These are phyloP conservation scores for Strobilomyces confusus DNA, from an alignment of 768 basidiomycete species.

Conservation along the genomic window DNA sequence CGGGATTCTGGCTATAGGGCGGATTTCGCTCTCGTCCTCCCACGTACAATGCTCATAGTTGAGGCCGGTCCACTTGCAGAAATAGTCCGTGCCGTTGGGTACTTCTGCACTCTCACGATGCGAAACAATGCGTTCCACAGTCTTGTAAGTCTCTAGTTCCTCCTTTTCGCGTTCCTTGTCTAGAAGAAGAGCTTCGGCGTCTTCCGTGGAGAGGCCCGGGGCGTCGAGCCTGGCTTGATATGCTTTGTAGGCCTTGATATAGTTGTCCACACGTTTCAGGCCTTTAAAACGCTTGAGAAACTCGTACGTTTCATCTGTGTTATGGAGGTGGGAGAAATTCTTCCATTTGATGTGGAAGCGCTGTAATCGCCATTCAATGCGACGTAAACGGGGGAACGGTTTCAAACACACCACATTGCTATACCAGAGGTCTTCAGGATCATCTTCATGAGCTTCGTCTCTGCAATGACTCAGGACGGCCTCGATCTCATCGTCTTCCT, in stretches of 20 bases:
- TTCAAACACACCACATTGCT: constrained; percentile 69
- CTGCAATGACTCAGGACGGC: constrained; percentile 82
- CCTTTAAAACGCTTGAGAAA: constrained; percentile 95
- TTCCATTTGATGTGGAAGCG: constrained; percentile 99
- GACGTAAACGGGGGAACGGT: neutral
- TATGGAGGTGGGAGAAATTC: constrained; percentile 94
- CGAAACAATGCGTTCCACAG: constrained; percentile 85
- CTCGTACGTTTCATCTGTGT: constrained; percentile 98
- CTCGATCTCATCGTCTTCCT: constrained; percentile 87
- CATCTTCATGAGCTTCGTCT: constrained; percentile 75
- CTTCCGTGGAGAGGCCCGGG: constrained; percentile 75
- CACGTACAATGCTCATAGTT: constrained; percentile 96
- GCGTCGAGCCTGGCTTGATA: constrained; percentile 65
- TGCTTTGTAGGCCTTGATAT: constrained; percentile 85
- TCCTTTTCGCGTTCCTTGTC: constrained; percentile 91
- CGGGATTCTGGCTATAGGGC: constrained; percentile 67
- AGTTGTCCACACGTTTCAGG: constrained; percentile 97
- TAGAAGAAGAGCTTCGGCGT: constrained; percentile 82
- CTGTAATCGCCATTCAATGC: constrained; percentile 38
- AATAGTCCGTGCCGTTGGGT: constrained; percentile 68
- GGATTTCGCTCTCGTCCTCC: constrained; percentile 82
- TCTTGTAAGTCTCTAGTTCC: constrained; percentile 86
- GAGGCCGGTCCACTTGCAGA: constrained; percentile 95
- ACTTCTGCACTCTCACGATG: constrained; percentile 59
- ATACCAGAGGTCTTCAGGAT: constrained; percentile 79